These are phyloP conservation scores for Ambrosia artemisiifolia DNA, from an alignment of 129 eudicot genomes.

Conservation along the genomic window DNA sequence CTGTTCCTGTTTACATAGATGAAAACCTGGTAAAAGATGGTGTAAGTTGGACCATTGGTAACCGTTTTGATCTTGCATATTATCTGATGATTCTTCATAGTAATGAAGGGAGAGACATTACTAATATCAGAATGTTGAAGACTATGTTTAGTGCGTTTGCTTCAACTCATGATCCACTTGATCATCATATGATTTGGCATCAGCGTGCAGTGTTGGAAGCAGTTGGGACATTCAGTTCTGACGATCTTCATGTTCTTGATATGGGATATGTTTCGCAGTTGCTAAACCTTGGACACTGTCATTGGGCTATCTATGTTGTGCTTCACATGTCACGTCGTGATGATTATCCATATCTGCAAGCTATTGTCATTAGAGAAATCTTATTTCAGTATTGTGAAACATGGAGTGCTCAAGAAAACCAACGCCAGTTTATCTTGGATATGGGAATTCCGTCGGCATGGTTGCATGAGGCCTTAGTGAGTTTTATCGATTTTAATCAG, in stretches of 20 bases:
- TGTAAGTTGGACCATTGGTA: constrained; percentile 35
- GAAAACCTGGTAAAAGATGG: constrained; percentile 61
- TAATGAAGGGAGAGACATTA: constrained; percentile 43
- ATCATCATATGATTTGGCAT: constrained; percentile 99
- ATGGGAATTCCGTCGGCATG: constrained; percentile 83
- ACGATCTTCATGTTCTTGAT: constrained; percentile 92
- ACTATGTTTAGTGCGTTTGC: constrained; percentile 94
- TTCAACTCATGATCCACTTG: constrained; percentile 91
- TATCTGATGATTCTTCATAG: constrained; percentile 94
- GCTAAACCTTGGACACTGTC: constrained; percentile 71
- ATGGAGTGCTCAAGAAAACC: constrained; percentile 74
- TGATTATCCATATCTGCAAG: constrained; percentile 73
- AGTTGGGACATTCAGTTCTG: constrained; percentile 65
- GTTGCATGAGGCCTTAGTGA: constrained; percentile 98
- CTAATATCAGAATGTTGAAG: constrained; percentile 41
- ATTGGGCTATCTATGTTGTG: constrained; percentile 95
- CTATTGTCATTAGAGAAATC: constrained; percentile 69
- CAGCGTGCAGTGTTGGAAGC: constrained; percentile 91
- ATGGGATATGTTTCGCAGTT: constrained; percentile 87
- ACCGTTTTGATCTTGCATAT: constrained; percentile 79
- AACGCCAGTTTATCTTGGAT: constrained; percentile 66
- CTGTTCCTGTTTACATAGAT: constrained; percentile 88
- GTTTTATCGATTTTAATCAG: constrained; percentile 17
- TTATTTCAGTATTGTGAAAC: constrained; percentile 84
- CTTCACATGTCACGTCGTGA: constrained; percentile 87